Evolutionary conservation across 2,329 filamentous ascomycete species (phyloP).

Genomic region (Dothistroma pini): DNA sequence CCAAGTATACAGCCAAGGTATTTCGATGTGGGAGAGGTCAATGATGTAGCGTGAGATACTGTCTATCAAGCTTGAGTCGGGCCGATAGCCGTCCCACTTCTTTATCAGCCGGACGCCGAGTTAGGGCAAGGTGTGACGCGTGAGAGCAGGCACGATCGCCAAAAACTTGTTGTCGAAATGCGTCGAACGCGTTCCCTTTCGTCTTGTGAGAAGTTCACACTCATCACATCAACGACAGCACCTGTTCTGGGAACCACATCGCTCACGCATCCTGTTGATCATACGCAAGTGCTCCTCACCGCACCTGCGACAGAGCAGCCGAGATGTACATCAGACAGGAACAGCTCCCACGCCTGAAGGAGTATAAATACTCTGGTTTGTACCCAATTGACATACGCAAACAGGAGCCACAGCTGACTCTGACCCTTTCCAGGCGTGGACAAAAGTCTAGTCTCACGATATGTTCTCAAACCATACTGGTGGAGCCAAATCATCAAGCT

Average conservation of each 20-base stretch:
- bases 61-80: background rate
- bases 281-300: background rate
- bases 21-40: too few species aligned
- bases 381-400: background rate
- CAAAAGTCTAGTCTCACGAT: constrained; percentile 82
- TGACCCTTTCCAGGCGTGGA: constrained; percentile 60
- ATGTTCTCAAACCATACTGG: constrained; percentile 97
- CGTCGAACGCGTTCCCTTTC: background rate
- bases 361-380: constrained; percentile 75
- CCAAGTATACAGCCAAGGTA: too few species aligned
- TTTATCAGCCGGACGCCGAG: background rate
- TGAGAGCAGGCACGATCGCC: background rate
- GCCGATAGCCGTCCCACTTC: background rate
- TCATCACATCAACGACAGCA: background rate
- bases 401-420: background rate
- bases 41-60: too few species aligned
- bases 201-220: background rate
- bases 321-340: constrained; percentile 92
- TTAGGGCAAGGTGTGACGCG: background rate
- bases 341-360: constrained; percentile 78
- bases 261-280: background rate
- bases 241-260: background rate
- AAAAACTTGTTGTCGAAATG: background rate
- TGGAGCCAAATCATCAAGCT: constrained; percentile 88
- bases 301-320: background rate